Conservation (phyloP, 768 basidiomycete genomes). For the Dendrothele bispora region DNA sequence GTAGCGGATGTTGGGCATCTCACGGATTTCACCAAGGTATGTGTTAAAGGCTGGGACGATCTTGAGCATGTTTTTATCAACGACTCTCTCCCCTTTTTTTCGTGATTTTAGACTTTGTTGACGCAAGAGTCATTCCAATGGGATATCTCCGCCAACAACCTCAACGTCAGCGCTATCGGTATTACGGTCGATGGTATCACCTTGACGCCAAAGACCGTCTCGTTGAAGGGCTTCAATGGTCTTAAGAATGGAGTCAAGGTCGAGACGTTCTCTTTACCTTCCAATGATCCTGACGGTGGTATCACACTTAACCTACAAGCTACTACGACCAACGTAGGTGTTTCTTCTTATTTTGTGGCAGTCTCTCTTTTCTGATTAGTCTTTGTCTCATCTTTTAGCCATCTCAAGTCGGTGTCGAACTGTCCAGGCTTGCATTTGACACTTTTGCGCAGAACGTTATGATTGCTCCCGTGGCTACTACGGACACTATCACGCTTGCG, state of each 20-base stretch:
- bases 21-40: slow-evolving; percentile 64
- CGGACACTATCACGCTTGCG: slow-evolving; percentile 49
- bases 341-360: no score
- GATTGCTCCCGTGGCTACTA: slow-evolving; percentile 59
- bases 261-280: slow-evolving; percentile 67
- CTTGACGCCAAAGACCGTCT: slow-evolving; percentile 56
- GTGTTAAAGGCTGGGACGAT: no score
- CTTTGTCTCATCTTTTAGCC: slow-evolving; percentile 56
- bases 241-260: slow-evolving; percentile 62
- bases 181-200: slow-evolving; percentile 57
- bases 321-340: slow-evolving; percentile 56
- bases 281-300: slow-evolving; percentile 70
- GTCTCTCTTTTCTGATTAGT: no score
- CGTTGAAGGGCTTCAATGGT: slow-evolving; percentile 70
- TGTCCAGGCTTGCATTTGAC: slow-evolving; percentile 62
- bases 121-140: slow-evolving; percentile 68
- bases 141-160: slow-evolving; percentile 64
- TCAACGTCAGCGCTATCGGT: slow-evolving; percentile 43
- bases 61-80: no score
- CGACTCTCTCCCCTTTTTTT: background rate
- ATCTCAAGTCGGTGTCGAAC: slow-evolving; percentile 70
- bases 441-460: slow-evolving; percentile 51
- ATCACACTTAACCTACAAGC: slow-evolving; percentile 67
- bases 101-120: slow-evolving; percentile 42
- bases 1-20: slow-evolving; percentile 58